Evolutionary conservation across 2,329 filamentous ascomycete species (phyloP), one percentile per base, ranked within the genome.

Genomic region (Pezicula neosporulosa): DNA sequence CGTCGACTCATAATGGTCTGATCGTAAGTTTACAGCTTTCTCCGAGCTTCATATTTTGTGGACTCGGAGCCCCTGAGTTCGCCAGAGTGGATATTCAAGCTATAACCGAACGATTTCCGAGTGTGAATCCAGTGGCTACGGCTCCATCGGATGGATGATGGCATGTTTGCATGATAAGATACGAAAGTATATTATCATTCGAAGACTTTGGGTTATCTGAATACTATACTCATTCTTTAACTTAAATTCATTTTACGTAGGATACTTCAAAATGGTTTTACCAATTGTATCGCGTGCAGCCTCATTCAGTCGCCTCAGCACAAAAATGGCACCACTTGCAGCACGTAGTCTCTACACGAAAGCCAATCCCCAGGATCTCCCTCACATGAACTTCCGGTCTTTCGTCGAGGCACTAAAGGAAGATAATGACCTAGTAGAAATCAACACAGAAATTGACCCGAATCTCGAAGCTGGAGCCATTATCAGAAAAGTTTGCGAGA

Each of bases 401-500:
- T 78, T 77, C 49, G 67, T 78, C 36, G 67, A 77, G 1, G 62
- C 65, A 7, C 67, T 77, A 1, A 66, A 65, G 33, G 54, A 65
- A 2, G 75, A 78, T 51, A 59, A 63, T 30, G 74, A 77, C 57
- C 59, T 78, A 0, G 66, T 68, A 10, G 74, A 77, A 46, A 77
- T 77, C 53, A 64, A 74, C 50, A 50, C 63, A 1, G 65, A 71
- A 38, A 58, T 73, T 13, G 72, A 78, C 49, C 70, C 74, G 4
- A 54, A 77, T 46, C 67, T 78, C 33, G 73, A 78, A 57, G 70
- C 66, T 0, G 72, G 63, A 4, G 77, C 76, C 12, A 77, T 79
- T 48, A 73, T 72, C 4, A 67, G 76, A 4, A 63, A 61, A 13
- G 74, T 72, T 8, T 72, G 68, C 52, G 77, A 80, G 53, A 70